A percentile compares a stretch with the other conserved stretches of the same genome.
Evolutionary conservation across 805 yeast species (phyloP).

Genomic region (Barnettozyma wickerhamii): DNA sequence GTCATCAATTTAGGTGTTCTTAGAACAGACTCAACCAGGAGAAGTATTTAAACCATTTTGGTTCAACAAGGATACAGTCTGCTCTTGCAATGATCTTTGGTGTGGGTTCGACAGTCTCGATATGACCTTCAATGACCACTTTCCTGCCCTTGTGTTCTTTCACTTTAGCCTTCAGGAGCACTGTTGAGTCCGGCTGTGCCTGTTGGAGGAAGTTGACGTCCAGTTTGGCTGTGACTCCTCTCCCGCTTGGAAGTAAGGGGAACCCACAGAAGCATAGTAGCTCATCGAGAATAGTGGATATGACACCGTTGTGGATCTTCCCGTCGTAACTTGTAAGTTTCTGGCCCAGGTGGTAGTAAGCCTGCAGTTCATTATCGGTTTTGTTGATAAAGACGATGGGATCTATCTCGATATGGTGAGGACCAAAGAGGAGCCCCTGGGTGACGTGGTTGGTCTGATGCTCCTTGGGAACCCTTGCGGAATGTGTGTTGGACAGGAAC

Average conservation of each 20-base stretch:
- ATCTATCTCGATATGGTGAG: conserved; percentile 64
- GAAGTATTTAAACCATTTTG: conserved; percentile 79
- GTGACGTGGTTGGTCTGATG: conserved; percentile 64
- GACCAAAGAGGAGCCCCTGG: conserved; percentile 67
- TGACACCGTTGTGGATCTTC: conserved; percentile 75
- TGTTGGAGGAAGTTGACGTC: conserved; percentile 53
- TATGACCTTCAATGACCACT: conserved; percentile 67
- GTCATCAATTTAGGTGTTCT: too few species aligned
- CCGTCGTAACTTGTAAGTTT: conserved; percentile 64
- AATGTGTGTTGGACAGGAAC: conserved; percentile 29
- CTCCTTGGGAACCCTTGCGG: conserved; percentile 49
- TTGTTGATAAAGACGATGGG: conserved; percentile 61
- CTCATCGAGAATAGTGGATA: conserved; percentile 80
- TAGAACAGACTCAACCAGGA: conserved; percentile 45
- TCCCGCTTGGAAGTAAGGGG: conserved; percentile 66
- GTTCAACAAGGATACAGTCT: conserved; percentile 73
- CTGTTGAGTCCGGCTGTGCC: conserved; percentile 51
- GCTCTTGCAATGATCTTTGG: conserved; percentile 53
- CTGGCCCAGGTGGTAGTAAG: conserved; percentile 69
- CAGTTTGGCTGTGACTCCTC: conserved; percentile 87
- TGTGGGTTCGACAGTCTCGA: conserved; percentile 45
- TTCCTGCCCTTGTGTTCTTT: conserved; percentile 70
- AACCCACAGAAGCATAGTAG: conserved; percentile 84
- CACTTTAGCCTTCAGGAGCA: conserved; percentile 66
- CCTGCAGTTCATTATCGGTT: conserved; percentile 47